phyloP scores from a whole-genome alignment of 2,329 filamentous ascomycete species.

The Neurospora sp. region DNA sequence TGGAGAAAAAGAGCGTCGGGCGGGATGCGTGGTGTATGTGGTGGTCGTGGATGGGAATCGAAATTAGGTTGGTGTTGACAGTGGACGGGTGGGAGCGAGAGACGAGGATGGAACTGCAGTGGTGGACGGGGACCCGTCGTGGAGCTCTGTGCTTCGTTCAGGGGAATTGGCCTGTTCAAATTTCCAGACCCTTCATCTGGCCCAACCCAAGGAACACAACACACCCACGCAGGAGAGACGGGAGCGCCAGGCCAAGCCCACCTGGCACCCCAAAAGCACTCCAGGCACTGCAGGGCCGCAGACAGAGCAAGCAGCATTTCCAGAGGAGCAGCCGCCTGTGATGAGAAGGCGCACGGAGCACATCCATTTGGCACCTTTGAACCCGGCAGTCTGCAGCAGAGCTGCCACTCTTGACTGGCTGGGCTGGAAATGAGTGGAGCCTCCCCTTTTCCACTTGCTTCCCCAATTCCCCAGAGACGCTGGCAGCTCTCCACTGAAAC shows the following conservation, averaged over 20 bases:
- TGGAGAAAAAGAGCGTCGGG: conserved; percentile 10
- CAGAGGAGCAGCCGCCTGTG: background rate
- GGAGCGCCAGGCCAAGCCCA: background rate
- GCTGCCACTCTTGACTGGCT: background rate
- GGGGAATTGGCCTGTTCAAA: conserved; percentile 28
- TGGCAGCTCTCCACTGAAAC: conserved; percentile 5
- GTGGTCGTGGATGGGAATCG: conserved; percentile 5
- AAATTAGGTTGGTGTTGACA: conserved; percentile 18
- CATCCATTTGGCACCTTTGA: conserved; percentile 5
- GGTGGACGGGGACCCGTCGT: background rate
- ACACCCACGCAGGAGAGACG: background rate
- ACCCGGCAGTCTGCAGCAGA: background rate
- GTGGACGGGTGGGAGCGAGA: conserved; percentile 10
- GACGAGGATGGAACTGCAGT: conserved; percentile 3
- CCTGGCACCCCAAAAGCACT: background rate
- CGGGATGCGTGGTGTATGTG: conserved; percentile 7
- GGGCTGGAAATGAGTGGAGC: conserved; percentile 8
- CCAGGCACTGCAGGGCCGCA: background rate
- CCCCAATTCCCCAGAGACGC: conserved; percentile 14
- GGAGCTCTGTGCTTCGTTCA: conserved; percentile 23
- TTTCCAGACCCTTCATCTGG: conserved; percentile 21
- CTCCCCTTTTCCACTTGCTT: conserved; percentile 10
- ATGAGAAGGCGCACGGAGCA: conserved; percentile 14
- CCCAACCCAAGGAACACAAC: background rate
- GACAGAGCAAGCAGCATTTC: conserved; percentile 14